These are phyloP conservation scores for Gnetum montanum DNA, from an alignment of 75 land plant genomes.

Conservation along the genomic window DNA sequence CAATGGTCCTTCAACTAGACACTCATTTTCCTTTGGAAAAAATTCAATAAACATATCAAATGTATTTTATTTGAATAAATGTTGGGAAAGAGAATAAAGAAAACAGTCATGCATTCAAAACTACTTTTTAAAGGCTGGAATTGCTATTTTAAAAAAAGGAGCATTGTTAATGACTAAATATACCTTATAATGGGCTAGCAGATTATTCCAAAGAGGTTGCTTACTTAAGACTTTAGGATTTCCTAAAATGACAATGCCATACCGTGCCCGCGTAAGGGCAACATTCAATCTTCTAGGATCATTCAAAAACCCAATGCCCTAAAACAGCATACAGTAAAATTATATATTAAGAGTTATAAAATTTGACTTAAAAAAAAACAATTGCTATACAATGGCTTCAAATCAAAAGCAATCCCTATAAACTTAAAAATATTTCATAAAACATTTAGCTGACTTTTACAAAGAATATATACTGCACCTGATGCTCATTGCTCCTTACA, in stretches of 20 bases:
- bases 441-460: too few relatives aligned
- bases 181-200: slow-evolving; percentile 98
- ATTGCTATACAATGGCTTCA: too few relatives aligned
- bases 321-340: slow-evolving; percentile 2
- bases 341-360: too few relatives aligned
- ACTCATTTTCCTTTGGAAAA: slow-evolving; percentile 83
- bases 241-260: slow-evolving; percentile 92
- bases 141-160: background rate
- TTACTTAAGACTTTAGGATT: slow-evolving; percentile 98
- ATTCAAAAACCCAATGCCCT: slow-evolving; percentile 99
- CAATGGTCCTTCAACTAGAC: slow-evolving; percentile 96
- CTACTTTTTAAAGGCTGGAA: background rate
- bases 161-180: background rate
- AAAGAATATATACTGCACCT: too few relatives aligned
- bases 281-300: slow-evolving; percentile 98
- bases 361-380: too few relatives aligned
- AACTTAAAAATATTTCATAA: too few relatives aligned
- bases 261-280: slow-evolving; percentile 92
- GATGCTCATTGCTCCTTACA: slow-evolving; percentile 98
- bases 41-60: background rate
- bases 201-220: slow-evolving; percentile 92
- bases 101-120: background rate
- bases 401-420: too few relatives aligned
- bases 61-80: background rate
- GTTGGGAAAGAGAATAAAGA: background rate